These are phyloP conservation scores for Talaromyces nanjingensis DNA, from an alignment of 495 filamentous ascomycete species.

Conservation along the genomic window DNA sequence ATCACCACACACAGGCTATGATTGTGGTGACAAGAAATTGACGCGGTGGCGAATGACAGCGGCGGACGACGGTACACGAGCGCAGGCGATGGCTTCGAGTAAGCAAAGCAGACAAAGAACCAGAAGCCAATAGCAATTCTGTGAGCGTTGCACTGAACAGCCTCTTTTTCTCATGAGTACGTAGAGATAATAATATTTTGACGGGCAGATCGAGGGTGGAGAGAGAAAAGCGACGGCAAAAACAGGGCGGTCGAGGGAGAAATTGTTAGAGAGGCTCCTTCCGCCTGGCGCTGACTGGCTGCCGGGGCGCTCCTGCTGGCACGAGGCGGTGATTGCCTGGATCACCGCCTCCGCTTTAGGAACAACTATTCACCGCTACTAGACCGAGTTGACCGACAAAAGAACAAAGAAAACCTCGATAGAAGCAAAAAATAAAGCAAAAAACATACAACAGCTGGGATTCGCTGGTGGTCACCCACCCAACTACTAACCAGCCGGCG, in stretches of 20 bases:
- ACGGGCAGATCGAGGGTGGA: conserved; percentile 10
- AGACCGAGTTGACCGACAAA: background rate
- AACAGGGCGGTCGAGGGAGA: conserved; percentile 7
- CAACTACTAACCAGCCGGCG: conserved; percentile 9
- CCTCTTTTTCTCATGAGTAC: background rate
- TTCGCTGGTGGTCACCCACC: conserved; percentile 9
- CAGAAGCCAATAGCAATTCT: background rate
- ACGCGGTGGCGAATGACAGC: conserved; percentile 2
- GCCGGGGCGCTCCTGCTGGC: background rate
- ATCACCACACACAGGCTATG: background rate
- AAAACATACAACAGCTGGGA: conserved; percentile 8
- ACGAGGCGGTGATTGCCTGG: conserved; percentile 6
- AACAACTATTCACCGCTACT: conserved; percentile 3
- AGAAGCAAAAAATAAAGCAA: background rate
- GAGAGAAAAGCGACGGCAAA: conserved; percentile 10
- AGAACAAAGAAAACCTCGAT: background rate
- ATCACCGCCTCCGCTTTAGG: conserved; percentile 8
- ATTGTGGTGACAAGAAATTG: background rate
- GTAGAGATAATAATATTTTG: conserved; percentile 1
- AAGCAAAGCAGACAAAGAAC: background rate
- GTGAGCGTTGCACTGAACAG: background rate
- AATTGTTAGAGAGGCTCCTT: background rate
- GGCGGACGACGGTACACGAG: background rate
- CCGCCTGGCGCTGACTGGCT: conserved; percentile 10
- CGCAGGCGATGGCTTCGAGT: background rate